phyloP scores from a whole-genome alignment of 164 flowering plant species.

The grape (Vitis vinifera) region DNA sequence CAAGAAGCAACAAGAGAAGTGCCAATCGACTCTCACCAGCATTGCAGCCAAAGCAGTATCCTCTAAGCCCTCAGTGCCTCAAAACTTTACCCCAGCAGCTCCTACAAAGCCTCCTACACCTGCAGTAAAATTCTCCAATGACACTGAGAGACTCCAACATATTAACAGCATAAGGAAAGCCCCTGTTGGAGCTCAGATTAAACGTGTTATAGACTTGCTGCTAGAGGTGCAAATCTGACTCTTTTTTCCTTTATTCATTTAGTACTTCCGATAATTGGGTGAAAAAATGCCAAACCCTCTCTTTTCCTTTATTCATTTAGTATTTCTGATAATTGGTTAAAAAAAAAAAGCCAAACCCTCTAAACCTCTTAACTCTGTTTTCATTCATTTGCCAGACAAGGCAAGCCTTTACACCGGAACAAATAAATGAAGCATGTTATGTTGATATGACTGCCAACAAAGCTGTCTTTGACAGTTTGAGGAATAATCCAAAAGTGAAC shows the following conservation, averaged over 20 bases:
- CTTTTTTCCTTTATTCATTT: background rate
- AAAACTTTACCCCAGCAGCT: slow-evolving; percentile 25
- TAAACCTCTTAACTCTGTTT: background rate
- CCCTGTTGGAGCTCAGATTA: slow-evolving; percentile 75
- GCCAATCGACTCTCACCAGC: slow-evolving; percentile 47
- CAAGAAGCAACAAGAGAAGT: slow-evolving; percentile 63
- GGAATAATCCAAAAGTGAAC: slow-evolving; percentile 60
- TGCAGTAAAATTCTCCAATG: slow-evolving; percentile 63
- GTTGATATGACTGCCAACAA: slow-evolving; percentile 64
- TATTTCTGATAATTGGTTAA: too few relatives aligned
- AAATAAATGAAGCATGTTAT: slow-evolving; percentile 63
- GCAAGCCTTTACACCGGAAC: slow-evolving; percentile 58
- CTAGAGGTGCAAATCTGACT: slow-evolving; percentile 39
- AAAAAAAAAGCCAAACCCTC: too few relatives aligned
- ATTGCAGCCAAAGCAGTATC: slow-evolving; percentile 45
- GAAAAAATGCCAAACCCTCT: background rate
- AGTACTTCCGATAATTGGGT: too few relatives aligned
- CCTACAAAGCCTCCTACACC: slow-evolving; percentile 36
- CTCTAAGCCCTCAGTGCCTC: slow-evolving; percentile 22
- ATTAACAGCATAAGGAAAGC: slow-evolving; percentile 62
- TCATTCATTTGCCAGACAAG: slow-evolving; percentile 43
- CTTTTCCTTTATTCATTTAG: background rate
- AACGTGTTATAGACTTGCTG: slow-evolving; percentile 64
- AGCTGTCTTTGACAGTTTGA: slow-evolving; percentile 69
- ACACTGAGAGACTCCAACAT: slow-evolving; percentile 68